A percentile compares a stretch with the other conserved stretches of the same genome.
phyloP scores from a whole-genome alignment of 2,329 filamentous ascomycete genomes.

The Westerdykella sp. region DNA sequence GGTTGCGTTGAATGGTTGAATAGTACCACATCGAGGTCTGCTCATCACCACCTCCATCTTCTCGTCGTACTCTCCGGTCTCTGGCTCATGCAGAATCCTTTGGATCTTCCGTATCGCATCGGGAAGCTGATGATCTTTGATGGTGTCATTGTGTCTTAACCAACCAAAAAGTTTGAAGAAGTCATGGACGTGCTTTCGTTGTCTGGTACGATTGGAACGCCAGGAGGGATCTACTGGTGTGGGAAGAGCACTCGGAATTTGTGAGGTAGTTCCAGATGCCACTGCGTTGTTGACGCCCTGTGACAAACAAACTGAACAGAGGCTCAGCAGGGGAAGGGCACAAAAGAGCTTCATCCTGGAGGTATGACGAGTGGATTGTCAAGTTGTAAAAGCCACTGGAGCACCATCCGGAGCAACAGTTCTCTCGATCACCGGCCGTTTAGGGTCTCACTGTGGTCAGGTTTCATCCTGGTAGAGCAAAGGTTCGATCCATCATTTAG shows the following conservation, averaged over 20 bases:
- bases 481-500: too few relatives aligned
- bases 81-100: slow-evolving; percentile 17
- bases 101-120: slow-evolving; percentile 26
- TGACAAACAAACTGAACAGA: slow-evolving; percentile 5
- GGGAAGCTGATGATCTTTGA: slow-evolving; percentile 19
- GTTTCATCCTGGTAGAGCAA: too few relatives aligned
- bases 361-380: not conserved
- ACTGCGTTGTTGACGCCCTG: slow-evolving; percentile 1
- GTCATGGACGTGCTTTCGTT: slow-evolving; percentile 23
- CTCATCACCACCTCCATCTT: slow-evolving; percentile 21
- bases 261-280: slow-evolving; percentile 8
- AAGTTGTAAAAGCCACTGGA: not conserved
- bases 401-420: slow-evolving; percentile 3
- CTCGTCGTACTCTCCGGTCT: slow-evolving; percentile 22
- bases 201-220: slow-evolving; percentile 12
- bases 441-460: too few relatives aligned
- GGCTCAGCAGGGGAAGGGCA: not conserved
- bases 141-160: slow-evolving; percentile 15
- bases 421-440: not conserved
- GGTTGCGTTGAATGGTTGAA: slow-evolving; percentile 18
- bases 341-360: slow-evolving; percentile 11
- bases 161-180: slow-evolving; percentile 28
- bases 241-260: slow-evolving; percentile 18
- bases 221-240: slow-evolving; percentile 6
- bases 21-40: slow-evolving; percentile 20